Evolutionary conservation across 2,329 filamentous ascomycete species (phyloP), one percentile per base, ranked within the genome.

Genomic region (Basipetospora sp.): DNA sequence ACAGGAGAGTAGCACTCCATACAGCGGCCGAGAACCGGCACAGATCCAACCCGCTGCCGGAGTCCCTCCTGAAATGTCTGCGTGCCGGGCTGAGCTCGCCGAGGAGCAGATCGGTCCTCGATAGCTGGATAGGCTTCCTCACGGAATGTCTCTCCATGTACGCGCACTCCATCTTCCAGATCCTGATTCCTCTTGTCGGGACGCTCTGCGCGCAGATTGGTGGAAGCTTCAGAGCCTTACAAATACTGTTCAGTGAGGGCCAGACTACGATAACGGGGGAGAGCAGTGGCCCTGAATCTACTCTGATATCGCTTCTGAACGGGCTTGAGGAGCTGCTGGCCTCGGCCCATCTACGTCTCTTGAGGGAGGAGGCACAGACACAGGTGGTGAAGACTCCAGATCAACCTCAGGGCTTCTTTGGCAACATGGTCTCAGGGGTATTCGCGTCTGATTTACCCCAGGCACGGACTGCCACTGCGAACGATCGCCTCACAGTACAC

Each of bases 251-350:
- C 48, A 45, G 46, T 4, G 48, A 45, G 11, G 39, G 40, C 30
- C 39, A 47, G 38, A 40, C 67, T n/a, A 18, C 41, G 5, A 30
- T 16, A 9, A 25, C 22, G 14, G 16, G 31, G 2, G 32, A 40
- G 10, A 40, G 41, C 10, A 42, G 38, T 17, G 44, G 44, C 35
- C 83, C 71, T 5, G 85, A 84, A 56, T 71, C 80, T 0, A 82
- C 80, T 0, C 59, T 88, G 1, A 84, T 92, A 34, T 78, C 80
- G n/a, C 65, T 98, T 2, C 65, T 98, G n/a, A 88, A 92, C 45
- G 90, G 85, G 0, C 67, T 98, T 2, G 90, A 98, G 56, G 85
- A 92, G 49, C 78, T 94, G 17, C 65, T 98, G 41, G 87, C 87
- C 14, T 75, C 77, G 48, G 86, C 80, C 4, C 90, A 98, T 55